These are phyloP conservation scores for Suillus hirtellus DNA, from an alignment of 768 basidiomycete genomes.

Conservation along the genomic window DNA sequence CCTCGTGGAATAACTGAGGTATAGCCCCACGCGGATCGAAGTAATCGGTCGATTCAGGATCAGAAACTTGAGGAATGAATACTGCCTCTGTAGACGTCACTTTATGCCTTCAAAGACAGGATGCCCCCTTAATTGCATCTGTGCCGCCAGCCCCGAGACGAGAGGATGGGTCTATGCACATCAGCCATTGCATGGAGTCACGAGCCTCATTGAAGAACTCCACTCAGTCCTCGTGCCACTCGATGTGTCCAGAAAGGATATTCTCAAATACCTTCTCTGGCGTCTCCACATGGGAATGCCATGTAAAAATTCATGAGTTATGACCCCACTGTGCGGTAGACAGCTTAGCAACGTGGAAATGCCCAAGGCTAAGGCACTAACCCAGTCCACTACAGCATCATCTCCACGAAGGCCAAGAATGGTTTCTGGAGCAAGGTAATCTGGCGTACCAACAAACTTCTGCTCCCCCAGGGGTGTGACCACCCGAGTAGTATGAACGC, in stretches of 20 bases:
- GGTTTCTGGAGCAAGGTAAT: slow-evolving; percentile 95
- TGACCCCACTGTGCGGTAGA: slow-evolving; percentile 83
- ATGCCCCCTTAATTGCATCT: slow-evolving; percentile 87
- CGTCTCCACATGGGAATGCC: slow-evolving; percentile 95
- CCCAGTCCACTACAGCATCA: slow-evolving; percentile 98
- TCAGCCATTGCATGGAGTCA: slow-evolving; percentile 85
- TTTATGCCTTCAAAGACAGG: slow-evolving; percentile 84
- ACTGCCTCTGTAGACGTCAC: slow-evolving; percentile 87
- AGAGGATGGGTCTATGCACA: slow-evolving; percentile 75
- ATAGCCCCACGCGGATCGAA: slow-evolving; percentile 95
- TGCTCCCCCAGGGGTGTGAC: slow-evolving; percentile 75
- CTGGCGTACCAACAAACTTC: slow-evolving; percentile 96
- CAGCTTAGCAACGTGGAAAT: slow-evolving; percentile 15
- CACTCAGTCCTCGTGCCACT: slow-evolving; percentile 97
- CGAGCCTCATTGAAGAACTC: slow-evolving; percentile 83
- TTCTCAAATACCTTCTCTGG: slow-evolving; percentile 99
- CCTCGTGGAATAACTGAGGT: slow-evolving; percentile 89
- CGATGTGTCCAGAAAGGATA: slow-evolving; percentile 89
- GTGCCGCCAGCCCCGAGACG: slow-evolving; percentile 88
- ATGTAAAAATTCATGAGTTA: slow-evolving; percentile 97
- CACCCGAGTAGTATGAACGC: slow-evolving; percentile 58
- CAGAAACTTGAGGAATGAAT: slow-evolving; percentile 93
- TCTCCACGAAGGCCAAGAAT: slow-evolving; percentile 94
- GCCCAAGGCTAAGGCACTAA: slow-evolving; percentile 39
- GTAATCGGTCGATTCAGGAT: slow-evolving; percentile 99